A percentile compares a stretch with the other conserved stretches of the same genome.
Evolutionary conservation across 495 filamentous ascomycete genomes (phyloP).

Genomic region (Trichoderma reesei): DNA sequence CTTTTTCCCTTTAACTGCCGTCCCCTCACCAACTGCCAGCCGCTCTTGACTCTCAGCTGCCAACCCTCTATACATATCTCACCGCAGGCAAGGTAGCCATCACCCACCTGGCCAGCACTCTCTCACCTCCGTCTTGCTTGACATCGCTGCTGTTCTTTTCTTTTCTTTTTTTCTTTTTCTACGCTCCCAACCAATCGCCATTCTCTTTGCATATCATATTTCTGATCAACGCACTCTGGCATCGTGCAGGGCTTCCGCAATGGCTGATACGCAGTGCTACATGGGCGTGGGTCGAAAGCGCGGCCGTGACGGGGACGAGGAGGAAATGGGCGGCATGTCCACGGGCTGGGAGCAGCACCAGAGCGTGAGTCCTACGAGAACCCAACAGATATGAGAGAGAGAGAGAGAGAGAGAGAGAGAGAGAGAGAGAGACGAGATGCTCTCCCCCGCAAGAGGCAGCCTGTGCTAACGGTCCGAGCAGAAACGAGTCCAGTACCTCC

Average conservation of each 20-base stretch:
- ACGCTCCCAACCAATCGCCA: too few relatives aligned
- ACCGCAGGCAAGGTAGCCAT: too few relatives aligned
- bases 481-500: slow-evolving; percentile 40
- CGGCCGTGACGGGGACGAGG: slow-evolving; percentile 25
- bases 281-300: slow-evolving; percentile 20
- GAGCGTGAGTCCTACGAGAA: slow-evolving; percentile 27
- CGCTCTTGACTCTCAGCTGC: too few relatives aligned
- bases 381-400: too few relatives aligned
- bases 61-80: too few relatives aligned
- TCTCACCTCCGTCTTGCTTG: too few relatives aligned
- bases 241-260: not conserved
- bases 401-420: not conserved
- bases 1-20: too few relatives aligned
- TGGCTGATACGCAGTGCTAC: slow-evolving; percentile 1
- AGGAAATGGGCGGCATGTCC: slow-evolving; percentile 18
- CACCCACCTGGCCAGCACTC: too few relatives aligned
- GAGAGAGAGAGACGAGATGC: not conserved
- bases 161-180: too few relatives aligned
- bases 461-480: slow-evolving; percentile 15
- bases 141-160: too few relatives aligned
- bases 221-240: not conserved
- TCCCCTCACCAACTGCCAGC: too few relatives aligned
- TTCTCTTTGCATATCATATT: not conserved
- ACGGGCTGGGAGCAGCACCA: slow-evolving; percentile 39
- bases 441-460: not conserved